Conservation (phyloP, 768 basidiomycete species). For the Panaeolus cyanescens region DNA sequence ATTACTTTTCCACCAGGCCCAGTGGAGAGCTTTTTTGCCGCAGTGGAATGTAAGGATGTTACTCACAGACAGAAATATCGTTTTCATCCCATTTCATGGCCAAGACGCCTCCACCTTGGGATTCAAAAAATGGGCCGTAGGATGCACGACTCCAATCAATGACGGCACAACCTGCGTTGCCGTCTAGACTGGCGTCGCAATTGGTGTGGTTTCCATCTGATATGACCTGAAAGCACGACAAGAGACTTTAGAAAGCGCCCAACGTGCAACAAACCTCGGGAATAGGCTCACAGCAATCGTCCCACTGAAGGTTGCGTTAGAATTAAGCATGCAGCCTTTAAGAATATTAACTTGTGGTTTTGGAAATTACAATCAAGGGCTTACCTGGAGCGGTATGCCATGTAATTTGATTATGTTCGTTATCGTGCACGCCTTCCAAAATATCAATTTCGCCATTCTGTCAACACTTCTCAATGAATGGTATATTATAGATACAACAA, state of each 20-base stretch:
- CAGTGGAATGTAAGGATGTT: no score
- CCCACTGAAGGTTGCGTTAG: constrained; percentile 61
- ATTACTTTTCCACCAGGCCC: no score
- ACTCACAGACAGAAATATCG: constrained; percentile 76
- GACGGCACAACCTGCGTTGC: constrained; percentile 77
- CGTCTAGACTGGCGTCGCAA: constrained; percentile 53
- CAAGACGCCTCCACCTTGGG: constrained; percentile 80
- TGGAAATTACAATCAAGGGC: constrained; percentile 7
- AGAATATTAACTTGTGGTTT: constrained; percentile 5
- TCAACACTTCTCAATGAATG: constrained; percentile 13
- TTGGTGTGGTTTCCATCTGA: constrained; percentile 49
- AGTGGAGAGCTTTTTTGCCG: no score
- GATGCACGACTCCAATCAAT: constrained; percentile 81
- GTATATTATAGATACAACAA: background rate
- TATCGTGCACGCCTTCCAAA: constrained; percentile 84
- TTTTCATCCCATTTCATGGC: constrained; percentile 88
- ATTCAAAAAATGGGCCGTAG: constrained; percentile 82
- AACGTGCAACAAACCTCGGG: no score
- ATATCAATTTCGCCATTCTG: constrained; percentile 84
- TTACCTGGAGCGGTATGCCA: constrained; percentile 73
- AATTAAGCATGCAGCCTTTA: constrained; percentile 57
- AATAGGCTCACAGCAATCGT: constrained; percentile 53
- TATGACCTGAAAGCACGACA: constrained; percentile 30
- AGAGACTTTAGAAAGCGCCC: background rate
- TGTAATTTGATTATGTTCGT: constrained; percentile 82